phyloP scores from a whole-genome alignment of 1,284 basidiomycete genomes.

The Malassezia psittaci region DNA sequence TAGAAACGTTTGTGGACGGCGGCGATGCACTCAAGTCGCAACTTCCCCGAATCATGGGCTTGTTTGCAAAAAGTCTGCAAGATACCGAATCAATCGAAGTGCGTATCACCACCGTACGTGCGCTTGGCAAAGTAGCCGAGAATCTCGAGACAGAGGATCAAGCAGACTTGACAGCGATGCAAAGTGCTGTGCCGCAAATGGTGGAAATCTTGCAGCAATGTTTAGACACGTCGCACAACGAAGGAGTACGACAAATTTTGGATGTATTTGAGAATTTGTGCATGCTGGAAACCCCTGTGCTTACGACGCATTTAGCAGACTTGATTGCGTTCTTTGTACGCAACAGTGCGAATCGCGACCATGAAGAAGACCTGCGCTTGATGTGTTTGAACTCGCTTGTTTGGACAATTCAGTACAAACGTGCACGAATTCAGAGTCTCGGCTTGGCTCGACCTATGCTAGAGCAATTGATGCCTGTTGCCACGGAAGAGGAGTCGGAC shows the following conservation, averaged over 20 bases:
- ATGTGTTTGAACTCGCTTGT: conserved; percentile 87
- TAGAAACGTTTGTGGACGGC: conserved; percentile 77
- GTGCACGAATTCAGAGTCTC: conserved; percentile 81
- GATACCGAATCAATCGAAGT: conserved; percentile 87
- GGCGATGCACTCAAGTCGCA: conserved; percentile 63
- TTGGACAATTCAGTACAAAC: conserved; percentile 88
- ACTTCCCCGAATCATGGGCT: conserved; percentile 66
- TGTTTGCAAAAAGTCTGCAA: conserved; percentile 67
- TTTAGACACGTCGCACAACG: conserved; percentile 71
- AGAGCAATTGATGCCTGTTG: conserved; percentile 83
- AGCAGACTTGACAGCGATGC: conserved; percentile 79
- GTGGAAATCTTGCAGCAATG: conserved; percentile 79
- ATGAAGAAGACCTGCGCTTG: conserved; percentile 72
- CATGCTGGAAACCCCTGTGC: conserved; percentile 78
- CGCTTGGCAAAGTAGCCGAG: conserved; percentile 82
- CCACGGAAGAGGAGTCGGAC: conserved; percentile 75
- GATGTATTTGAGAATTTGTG: conserved; percentile 93
- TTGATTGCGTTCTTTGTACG: conserved; percentile 80
- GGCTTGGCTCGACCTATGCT: conserved; percentile 77
- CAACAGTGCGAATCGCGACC: conserved; percentile 68
- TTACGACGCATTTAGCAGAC: conserved; percentile 77
- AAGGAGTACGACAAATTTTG: conserved; percentile 75
- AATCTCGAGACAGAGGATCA: conserved; percentile 85
- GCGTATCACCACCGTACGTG: conserved; percentile 71
- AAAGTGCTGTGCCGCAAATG: conserved; percentile 77